phyloP scores from a whole-genome alignment of 1,139 yeast genomes.

The Zygoascus hellenicus region DNA sequence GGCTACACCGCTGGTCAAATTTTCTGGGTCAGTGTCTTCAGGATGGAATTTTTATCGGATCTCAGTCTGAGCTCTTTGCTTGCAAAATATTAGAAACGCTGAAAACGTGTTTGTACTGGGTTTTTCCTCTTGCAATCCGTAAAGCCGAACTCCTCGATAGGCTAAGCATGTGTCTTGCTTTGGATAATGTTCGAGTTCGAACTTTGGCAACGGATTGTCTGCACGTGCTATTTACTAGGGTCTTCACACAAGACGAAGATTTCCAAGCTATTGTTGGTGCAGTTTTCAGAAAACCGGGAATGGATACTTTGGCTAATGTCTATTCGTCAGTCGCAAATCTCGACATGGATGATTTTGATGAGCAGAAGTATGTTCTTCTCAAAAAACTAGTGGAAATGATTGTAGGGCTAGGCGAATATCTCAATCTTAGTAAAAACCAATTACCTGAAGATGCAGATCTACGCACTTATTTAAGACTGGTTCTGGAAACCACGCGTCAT shows the following conservation, averaged over 20 bases:
- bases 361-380: conserved; percentile 65
- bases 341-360: conserved; percentile 76
- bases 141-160: conserved; percentile 61
- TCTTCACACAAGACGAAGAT: conserved; percentile 64
- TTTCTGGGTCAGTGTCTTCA: conserved; percentile 47
- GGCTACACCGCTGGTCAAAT: conserved; percentile 77
- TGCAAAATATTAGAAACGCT: conserved; percentile 72
- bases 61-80: conserved; percentile 42
- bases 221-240: conserved; percentile 80
- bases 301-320: conserved; percentile 58
- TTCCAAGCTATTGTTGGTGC: conserved; percentile 75
- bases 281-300: conserved; percentile 68
- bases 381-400: conserved; percentile 93
- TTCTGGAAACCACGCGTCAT: conserved; percentile 74
- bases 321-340: conserved; percentile 52
- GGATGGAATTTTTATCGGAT: conserved; percentile 12
- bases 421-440: conserved; percentile 39
- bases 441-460: conserved; percentile 50
- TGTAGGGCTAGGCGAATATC: conserved; percentile 78
- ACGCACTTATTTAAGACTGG: conserved; percentile 61
- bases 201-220: conserved; percentile 86
- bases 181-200: conserved; percentile 61
- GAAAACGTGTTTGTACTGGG: conserved; percentile 90
- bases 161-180: conserved; percentile 55
- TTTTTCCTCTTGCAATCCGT: conserved; percentile 68